These are phyloP conservation scores for Pleurotus tuoliensis DNA, from an alignment of 768 basidiomycete genomes.

Conservation along the genomic window DNA sequence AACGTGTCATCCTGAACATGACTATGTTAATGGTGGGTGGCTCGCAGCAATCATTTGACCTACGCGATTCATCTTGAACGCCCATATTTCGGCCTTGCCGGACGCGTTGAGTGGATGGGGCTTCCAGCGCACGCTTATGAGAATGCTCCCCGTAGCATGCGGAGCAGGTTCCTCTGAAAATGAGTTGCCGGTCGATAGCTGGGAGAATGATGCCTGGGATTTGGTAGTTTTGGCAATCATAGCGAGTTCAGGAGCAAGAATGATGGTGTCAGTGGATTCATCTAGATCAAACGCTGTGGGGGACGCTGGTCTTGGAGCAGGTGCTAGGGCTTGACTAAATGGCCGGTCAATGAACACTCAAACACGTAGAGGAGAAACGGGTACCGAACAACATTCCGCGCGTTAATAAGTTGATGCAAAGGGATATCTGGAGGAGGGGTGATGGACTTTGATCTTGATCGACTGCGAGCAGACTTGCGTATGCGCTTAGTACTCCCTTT, in stretches of 20 bases:
- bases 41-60: background rate
- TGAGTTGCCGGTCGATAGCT: conserved; percentile 18
- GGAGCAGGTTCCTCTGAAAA: conserved; percentile 27
- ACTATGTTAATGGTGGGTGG: background rate
- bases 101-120: conserved; percentile 54
- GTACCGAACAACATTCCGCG: conserved; percentile 61
- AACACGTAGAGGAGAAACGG: background rate
- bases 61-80: conserved; percentile 59
- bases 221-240: conserved; percentile 43
- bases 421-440: conserved; percentile 72
- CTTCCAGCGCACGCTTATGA: conserved; percentile 58
- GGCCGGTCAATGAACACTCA: background rate
- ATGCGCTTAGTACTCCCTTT: conserved; percentile 35
- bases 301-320: conserved; percentile 38
- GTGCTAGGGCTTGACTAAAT: conserved; percentile 46
- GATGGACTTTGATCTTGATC: conserved; percentile 66
- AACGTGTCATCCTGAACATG: conserved; percentile 58
- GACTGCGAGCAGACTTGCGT: conserved; percentile 44
- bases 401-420: conserved; percentile 47
- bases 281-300: conserved; percentile 37
- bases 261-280: conserved; percentile 45
- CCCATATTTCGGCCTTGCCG: conserved; percentile 38
- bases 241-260: conserved; percentile 60
- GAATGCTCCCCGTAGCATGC: conserved; percentile 33
- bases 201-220: conserved; percentile 3